These are phyloP conservation scores for Lachnellula suecica DNA, from an alignment of 2,329 filamentous ascomycete species.

Conservation along the genomic window DNA sequence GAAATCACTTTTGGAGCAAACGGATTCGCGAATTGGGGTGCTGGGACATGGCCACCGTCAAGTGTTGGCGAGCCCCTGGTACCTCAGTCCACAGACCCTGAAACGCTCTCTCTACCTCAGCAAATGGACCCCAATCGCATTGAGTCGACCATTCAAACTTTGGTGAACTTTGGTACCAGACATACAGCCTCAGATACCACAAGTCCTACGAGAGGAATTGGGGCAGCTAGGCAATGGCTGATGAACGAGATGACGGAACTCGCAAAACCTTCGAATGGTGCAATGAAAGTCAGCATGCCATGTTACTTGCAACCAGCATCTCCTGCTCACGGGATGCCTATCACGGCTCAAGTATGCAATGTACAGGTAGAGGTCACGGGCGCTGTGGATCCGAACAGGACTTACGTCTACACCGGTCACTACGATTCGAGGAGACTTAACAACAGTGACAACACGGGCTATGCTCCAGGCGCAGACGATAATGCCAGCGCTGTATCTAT, in stretches of 20 bases:
- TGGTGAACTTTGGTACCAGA: constrained; percentile 56
- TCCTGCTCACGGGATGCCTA: constrained; percentile 44
- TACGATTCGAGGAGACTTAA: constrained; percentile 54
- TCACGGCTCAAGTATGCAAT: constrained; percentile 52
- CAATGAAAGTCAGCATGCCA: constrained; percentile 48
- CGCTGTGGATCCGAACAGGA: constrained; percentile 43
- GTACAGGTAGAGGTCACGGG: constrained; percentile 51
- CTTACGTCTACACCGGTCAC: constrained; percentile 55
- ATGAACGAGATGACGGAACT: constrained; percentile 47
- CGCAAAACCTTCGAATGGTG: constrained; percentile 47
- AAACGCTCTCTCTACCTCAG: constrained; percentile 15
- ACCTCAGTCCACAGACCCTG: constrained; percentile 18
- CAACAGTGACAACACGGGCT: constrained; percentile 47
- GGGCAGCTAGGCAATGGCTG: constrained; percentile 57
- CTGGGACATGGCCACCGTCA: constrained; percentile 7
- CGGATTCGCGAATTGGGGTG: constrained; percentile 13
- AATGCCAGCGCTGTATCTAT: constrained; percentile 56
- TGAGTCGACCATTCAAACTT: constrained; percentile 49
- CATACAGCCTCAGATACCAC: constrained; percentile 55
- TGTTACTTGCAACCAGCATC: constrained; percentile 48
- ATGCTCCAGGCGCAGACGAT: constrained; percentile 57
- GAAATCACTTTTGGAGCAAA: constrained; percentile 6
- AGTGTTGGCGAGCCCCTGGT: constrained; percentile 13
- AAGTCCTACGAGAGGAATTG: constrained; percentile 50
- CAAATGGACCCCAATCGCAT: constrained; percentile 39